These are phyloP conservation scores for sweet orange (Citrus sinensis) DNA, from an alignment of 345 rosid species.

Conservation along the genomic window DVS_A1.0 CM039164.1:27034501-27035000, in stretches of 20 bases:
- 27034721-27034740: constrained; percentile 96
- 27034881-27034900: background rate
- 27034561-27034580: background rate
- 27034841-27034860: background rate
- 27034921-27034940: background rate
- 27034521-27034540: constrained; percentile 45
- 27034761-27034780: constrained; percentile 81
- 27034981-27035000: background rate
- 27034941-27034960: background rate
- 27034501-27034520: constrained; percentile 74
- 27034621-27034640: constrained; percentile 77
- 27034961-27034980: background rate
- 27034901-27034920: background rate
- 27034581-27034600: background rate
- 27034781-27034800: constrained; percentile 84
- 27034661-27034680: constrained; percentile 85
- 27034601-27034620: background rate
- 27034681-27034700: constrained; percentile 75
- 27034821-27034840: background rate
- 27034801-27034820: constrained; percentile 79
- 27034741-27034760: constrained; percentile 55
- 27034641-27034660: constrained; percentile 54
- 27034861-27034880: background rate
- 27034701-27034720: constrained; percentile 92
- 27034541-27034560: background rate